Evolutionary conservation across 2,329 filamentous ascomycete species (phyloP), one percentile per base, ranked within the genome.

Genomic region (Neonectria punicea): DNA sequence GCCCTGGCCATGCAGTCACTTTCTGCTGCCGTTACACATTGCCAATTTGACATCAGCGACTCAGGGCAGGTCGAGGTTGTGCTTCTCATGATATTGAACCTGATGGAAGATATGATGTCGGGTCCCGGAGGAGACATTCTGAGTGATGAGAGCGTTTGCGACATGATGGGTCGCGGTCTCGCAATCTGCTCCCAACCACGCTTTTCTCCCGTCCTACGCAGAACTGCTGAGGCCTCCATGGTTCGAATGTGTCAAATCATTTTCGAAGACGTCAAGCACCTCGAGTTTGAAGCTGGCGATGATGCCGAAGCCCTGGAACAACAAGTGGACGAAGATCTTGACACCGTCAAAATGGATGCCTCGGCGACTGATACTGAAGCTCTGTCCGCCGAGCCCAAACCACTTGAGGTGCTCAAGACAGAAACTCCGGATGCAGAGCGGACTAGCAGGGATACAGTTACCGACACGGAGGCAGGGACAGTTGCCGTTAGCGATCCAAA

Each of bases 241-340:
- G 93, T 98, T 50, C 93, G 93, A 71, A 99, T 99, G 96, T 98
- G 96, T 77, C 96, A 99, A 80, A 94, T 97, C 70, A 97, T 99
- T 74, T 99, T 99, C 77, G 92, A 94, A 79, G 90, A 97, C 65
- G 82, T 99, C 57, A 97, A 97, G 78, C 90, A 94, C 69, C 83
- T 98, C 8, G 93, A 73, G 73, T 86, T 92, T 51, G 91, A 94
- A 75, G 87, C 90, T 22, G 89, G 89, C 13, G 87, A 91, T 41
- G 89, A 92, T 67, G 80, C 87, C 7, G 87, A 90, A 39, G 87
- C 87, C 4, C 80, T 92, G 61, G 91, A 93, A 61, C 87, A 87
- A 71, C 87, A 87, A 73, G 86, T 87, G 8, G 89, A 90, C 68
- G 88, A 88, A 22, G 89, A 92, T 67, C 88, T 92, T 80, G 90